Base-by-base conservation (phyloP, 116 monocot species). In the Iris pallida region DNA sequence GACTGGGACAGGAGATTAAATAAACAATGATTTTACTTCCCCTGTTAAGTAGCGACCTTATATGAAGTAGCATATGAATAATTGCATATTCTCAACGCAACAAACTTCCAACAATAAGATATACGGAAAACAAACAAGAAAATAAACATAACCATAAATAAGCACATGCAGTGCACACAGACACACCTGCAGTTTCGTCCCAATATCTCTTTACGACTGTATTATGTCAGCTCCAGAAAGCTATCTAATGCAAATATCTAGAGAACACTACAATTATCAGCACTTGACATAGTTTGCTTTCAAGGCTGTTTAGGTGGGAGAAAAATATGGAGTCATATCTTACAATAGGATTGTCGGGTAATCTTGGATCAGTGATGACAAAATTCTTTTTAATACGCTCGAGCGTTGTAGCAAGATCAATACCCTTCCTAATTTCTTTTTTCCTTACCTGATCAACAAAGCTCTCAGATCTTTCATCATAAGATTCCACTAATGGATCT, bases 301-400 rank as follows among this genome's bases (percentile, higher is more conserved):
- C 30, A 30, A 30, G 30, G 13, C 8, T 58, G 40, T 71, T 70
- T 57, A 10, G 16, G 41, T 49, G 0, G 7, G 52, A 62, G 20
- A 46, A 45, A 45, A 54, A 45, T 40, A 15, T 44, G 4, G 8
- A 49, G 57, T 61, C 30, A 15, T 43, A 54, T 47, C 89, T 88
- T 81, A 97, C 97, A 82, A 97, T 97, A 14, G 97, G 97, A 82
- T 97, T 97, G 81, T 97, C 97, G 41, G 97, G 97, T 46, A 97
- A 73, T 59, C 97, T 85, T 56, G 97, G 97, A 78, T 97, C 97
- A 13, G 97, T 97, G 59, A 97, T 90, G 70, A 97, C 97, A 84
- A 97, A 97, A 70, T 97, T 97, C 82, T 97, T 97, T 72, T 97
- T 92, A 70, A 97, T 97, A 43, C 97, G 86, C 69, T 97, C 97